phyloP scores from a whole-genome alignment of 768 basidiomycete genomes.

The Wakefieldia striispora region DNA sequence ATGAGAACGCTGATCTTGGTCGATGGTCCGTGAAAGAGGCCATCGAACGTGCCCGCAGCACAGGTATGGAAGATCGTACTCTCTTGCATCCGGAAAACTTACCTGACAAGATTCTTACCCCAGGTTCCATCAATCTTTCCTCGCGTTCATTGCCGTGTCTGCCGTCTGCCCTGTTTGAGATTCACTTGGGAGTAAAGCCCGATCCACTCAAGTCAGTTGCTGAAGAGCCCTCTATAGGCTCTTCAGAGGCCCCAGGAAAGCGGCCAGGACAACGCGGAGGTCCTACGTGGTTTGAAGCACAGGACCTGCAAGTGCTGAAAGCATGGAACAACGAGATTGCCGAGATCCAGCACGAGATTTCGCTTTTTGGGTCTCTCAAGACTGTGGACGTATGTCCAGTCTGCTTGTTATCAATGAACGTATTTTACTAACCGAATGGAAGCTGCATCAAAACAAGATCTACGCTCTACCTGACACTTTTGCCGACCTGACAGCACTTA shows the following conservation, averaged over 20 bases:
- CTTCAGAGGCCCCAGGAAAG: conserved; percentile 35
- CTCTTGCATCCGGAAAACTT: conserved; percentile 40
- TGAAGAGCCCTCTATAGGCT: conserved; percentile 53
- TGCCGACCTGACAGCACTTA: conserved; percentile 64
- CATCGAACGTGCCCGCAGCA: conserved; percentile 73
- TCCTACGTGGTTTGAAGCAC: conserved; percentile 79
- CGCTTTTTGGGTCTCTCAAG: conserved; percentile 81
- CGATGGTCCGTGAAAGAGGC: conserved; percentile 68
- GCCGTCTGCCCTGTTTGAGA: conserved; percentile 75
- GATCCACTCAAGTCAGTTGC: conserved; percentile 64
- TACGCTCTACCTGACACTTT: conserved; percentile 60
- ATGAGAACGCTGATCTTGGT: conserved; percentile 50
- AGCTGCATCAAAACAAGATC: conserved; percentile 79
- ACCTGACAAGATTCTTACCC: conserved; percentile 41
- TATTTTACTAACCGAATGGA: conserved; percentile 1
- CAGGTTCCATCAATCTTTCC: conserved; percentile 74
- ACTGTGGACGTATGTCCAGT: conserved; percentile 62
- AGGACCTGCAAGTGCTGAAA: conserved; percentile 73
- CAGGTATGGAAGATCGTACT: conserved; percentile 51
- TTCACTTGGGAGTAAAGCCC: conserved; percentile 74
- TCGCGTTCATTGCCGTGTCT: conserved; percentile 71
- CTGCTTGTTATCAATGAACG: neutral
- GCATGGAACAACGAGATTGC: conserved; percentile 78
- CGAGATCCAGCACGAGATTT: conserved; percentile 80
- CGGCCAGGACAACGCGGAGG: conserved; percentile 40